phyloP scores from a whole-genome alignment of 1,284 basidiomycete genomes.

The Heterobasidion annosum region DNA sequence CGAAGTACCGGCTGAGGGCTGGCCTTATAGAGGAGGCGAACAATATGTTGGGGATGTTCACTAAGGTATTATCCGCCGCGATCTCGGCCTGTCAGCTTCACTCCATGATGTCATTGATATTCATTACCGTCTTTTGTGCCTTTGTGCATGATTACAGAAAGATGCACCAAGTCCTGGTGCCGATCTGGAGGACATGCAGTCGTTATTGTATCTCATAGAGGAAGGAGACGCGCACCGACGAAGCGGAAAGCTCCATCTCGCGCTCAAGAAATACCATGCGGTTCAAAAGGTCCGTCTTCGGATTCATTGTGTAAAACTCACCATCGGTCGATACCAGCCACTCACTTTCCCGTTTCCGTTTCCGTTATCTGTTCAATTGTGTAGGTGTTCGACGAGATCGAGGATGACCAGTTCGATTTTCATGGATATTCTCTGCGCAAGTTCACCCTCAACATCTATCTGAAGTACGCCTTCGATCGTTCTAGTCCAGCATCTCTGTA shows the following conservation, averaged over 20 bases:
- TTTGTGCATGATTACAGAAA: constrained; percentile 41
- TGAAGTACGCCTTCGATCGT: constrained; percentile 47
- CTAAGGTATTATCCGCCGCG: constrained; percentile 50
- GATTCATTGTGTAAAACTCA: background rate
- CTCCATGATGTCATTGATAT: background rate
- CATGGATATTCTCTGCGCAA: constrained; percentile 92
- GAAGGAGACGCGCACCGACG: constrained; percentile 69
- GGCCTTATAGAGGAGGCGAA: constrained; percentile 73
- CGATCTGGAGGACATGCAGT: constrained; percentile 97
- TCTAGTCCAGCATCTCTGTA: background rate
- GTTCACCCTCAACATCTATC: constrained; percentile 81
- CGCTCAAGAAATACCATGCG: constrained; percentile 81
- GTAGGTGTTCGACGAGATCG: constrained; percentile 79
- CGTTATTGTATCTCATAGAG: constrained; percentile 81
- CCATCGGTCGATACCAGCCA: background rate
- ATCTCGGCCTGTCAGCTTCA: background rate
- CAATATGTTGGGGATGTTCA: constrained; percentile 74
- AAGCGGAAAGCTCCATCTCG: constrained; percentile 64
- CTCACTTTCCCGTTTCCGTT: background rate
- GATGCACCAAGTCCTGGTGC: constrained; percentile 69
- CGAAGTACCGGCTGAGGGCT: constrained; percentile 85
- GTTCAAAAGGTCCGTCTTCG: constrained; percentile 53
- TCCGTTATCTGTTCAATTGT: background rate
- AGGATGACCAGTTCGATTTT: constrained; percentile 98
- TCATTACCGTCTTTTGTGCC: background rate